Evolutionary conservation across 495 filamentous ascomycete species (phyloP).

Genomic region (Thermochaetoides thermophila): DNA sequence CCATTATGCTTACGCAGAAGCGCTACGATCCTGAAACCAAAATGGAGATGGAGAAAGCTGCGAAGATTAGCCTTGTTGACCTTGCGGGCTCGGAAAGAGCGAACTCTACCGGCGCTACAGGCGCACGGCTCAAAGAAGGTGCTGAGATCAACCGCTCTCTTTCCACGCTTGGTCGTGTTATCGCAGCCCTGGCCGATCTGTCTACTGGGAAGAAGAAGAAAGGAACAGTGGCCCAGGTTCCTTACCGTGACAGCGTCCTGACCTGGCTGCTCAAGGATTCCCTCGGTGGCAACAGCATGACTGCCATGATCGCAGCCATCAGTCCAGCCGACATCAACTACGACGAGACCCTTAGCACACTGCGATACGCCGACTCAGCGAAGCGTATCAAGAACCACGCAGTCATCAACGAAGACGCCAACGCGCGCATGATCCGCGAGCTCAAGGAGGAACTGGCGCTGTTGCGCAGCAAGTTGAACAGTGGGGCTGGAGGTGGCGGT

Average conservation of each 20-base stretch:
- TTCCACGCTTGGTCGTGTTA: constrained; percentile 94
- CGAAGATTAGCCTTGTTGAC: constrained; percentile 95
- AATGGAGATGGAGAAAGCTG: constrained; percentile 94
- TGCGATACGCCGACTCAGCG: constrained; percentile 92
- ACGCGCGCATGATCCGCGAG: constrained; percentile 96
- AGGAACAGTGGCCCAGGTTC: constrained; percentile 54
- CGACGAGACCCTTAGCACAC: constrained; percentile 88
- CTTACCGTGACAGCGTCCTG: constrained; percentile 91
- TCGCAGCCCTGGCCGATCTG: constrained; percentile 86
- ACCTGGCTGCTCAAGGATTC: constrained; percentile 98
- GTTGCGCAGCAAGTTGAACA: constrained; percentile 72
- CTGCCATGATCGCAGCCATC: constrained; percentile 98
- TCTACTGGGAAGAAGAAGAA: constrained; percentile 77
- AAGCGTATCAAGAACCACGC: constrained; percentile 99
- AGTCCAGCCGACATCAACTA: constrained; percentile 99
- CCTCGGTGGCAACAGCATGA: constrained; percentile 96
- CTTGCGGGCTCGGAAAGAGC: constrained; percentile 95
- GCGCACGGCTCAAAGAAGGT: constrained; percentile 91
- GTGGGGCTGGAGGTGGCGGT: constrained; percentile 33
- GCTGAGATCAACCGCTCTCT: constrained; percentile 97
- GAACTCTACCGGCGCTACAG: constrained; percentile 87
- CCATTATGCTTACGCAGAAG: constrained; percentile 88
- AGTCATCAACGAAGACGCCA: constrained; percentile 97
- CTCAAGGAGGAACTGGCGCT: constrained; percentile 88
- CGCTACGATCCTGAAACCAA: constrained; percentile 83